These are phyloP conservation scores for Phoenix roebelenii DNA, from an alignment of 176 grass and related monocot genomes.

Conservation along the genomic window DNA sequence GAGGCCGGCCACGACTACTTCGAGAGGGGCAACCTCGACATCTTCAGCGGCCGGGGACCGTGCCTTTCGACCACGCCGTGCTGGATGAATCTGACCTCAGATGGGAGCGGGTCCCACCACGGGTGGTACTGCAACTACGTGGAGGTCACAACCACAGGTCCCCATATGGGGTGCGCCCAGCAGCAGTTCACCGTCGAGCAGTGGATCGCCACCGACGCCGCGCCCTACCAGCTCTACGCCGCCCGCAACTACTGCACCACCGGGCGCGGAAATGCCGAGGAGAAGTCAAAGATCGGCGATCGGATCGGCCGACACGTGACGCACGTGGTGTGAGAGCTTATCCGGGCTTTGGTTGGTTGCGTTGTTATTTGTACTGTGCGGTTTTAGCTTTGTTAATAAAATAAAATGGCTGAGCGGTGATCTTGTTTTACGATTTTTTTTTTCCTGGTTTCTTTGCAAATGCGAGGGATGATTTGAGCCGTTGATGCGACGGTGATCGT, in stretches of 20 bases:
- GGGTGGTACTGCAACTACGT: constrained; percentile 98
- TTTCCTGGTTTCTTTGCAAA: too few species aligned
- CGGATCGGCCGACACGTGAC: background rate
- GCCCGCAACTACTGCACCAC: constrained; percentile 35
- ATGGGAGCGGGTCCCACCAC: constrained; percentile 64
- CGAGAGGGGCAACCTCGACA: constrained; percentile 90
- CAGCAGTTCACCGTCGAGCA: constrained; percentile 73
- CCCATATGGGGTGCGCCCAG: constrained; percentile 61
- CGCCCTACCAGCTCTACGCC: constrained; percentile 62
- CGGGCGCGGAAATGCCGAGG: background rate
- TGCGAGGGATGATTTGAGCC: too few species aligned
- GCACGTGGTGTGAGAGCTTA: too few species aligned
- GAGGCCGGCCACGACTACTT: constrained; percentile 59
- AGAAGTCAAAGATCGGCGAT: constrained; percentile 4
- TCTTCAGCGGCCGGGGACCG: constrained; percentile 94
- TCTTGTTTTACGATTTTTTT: too few species aligned
- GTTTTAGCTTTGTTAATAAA: too few species aligned
- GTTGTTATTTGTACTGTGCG: too few species aligned
- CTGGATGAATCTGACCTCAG: constrained; percentile 50
- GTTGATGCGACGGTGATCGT: too few species aligned
- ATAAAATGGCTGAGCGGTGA: too few species aligned
- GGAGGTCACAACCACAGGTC: constrained; percentile 64
- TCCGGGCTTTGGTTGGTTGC: too few species aligned
- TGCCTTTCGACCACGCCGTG: constrained; percentile 47
- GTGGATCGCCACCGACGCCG: constrained; percentile 66